These are phyloP conservation scores for Mrakia gelida DNA, from an alignment of 768 basidiomycete species.

Conservation along the genomic window DNA sequence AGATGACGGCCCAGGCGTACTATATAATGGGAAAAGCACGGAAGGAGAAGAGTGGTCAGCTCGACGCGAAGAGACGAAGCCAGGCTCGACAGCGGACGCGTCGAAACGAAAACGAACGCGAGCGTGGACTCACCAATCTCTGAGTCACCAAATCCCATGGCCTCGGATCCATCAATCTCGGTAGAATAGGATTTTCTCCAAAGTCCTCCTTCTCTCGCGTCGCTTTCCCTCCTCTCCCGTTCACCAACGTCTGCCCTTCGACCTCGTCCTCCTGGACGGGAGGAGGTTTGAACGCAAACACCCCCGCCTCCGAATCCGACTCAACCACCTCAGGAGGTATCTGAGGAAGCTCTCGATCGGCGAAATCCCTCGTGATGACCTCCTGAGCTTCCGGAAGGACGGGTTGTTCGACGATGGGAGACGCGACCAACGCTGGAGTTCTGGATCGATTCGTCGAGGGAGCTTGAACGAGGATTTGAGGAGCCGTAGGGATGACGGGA, in stretches of 20 bases:
- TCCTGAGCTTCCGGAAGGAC: neutral
- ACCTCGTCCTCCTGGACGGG: neutral
- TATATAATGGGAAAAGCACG: neutral
- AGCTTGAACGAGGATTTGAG: slow-evolving; percentile 6
- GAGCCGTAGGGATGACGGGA: neutral
- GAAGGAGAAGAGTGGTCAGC: neutral
- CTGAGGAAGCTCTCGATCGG: neutral
- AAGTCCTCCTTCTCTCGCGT: neutral
- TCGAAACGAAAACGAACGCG: neutral
- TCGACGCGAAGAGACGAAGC: neutral
- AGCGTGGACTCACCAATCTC: slow-evolving; percentile 30
- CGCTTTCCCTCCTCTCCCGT: neutral
- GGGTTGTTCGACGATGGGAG: neutral
- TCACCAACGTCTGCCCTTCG: neutral
- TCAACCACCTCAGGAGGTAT: neutral
- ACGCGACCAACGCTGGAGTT: neutral
- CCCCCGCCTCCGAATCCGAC: neutral
- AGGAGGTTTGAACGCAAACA: slow-evolving; percentile 6
- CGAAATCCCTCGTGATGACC: neutral
- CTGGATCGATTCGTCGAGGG: neutral
- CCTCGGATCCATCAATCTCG: slow-evolving; percentile 29
- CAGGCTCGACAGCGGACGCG: neutral
- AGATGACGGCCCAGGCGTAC: slow-evolving; percentile 44
- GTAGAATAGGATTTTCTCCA: slow-evolving; percentile 31
- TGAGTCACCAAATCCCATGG: slow-evolving; percentile 44